These are phyloP conservation scores for Ceratobasidium sp. DNA, from an alignment of 1,284 basidiomycete species.

Conservation along the genomic window DNA sequence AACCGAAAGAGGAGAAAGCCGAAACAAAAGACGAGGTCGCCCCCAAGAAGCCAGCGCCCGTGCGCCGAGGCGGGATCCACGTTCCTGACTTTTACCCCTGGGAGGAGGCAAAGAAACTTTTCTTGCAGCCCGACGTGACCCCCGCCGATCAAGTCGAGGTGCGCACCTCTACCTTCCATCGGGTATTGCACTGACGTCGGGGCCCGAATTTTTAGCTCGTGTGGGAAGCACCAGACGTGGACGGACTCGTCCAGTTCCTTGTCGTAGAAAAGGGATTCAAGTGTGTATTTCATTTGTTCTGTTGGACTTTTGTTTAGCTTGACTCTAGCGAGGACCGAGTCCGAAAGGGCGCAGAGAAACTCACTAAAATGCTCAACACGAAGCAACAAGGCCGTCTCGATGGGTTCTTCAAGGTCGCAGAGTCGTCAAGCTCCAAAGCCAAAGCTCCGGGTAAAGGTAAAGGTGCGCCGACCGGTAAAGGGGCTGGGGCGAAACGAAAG, in stretches of 20 bases:
- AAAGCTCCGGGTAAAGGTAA: conserved; percentile 46
- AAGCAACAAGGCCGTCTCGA: conserved; percentile 98
- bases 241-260: conserved; percentile 93
- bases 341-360: conserved; percentile 91
- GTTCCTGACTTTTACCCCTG: conserved; percentile 96
- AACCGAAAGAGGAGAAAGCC: conserved; percentile 42
- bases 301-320: conserved; percentile 37
- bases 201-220: conserved; percentile 66
- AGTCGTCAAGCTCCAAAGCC: conserved; percentile 53
- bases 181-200: neutral
- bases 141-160: conserved; percentile 90
- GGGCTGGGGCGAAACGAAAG: conserved; percentile 67
- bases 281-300: conserved; percentile 55
- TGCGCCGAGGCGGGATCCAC: conserved; percentile 63
- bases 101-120: conserved; percentile 92
- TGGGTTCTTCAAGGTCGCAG: conserved; percentile 87
- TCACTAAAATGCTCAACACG: conserved; percentile 82
- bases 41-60: conserved; percentile 41
- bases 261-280: conserved; percentile 97
- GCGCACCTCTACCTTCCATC: conserved; percentile 41
- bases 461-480: conserved; percentile 48
- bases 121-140: conserved; percentile 86
- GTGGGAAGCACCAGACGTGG: conserved; percentile 93
- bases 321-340: conserved; percentile 88
- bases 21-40: conserved; percentile 19